Evolutionary conservation across 495 filamentous ascomycete species (phyloP).

Genomic region (Geoglossum glabrum): DNA sequence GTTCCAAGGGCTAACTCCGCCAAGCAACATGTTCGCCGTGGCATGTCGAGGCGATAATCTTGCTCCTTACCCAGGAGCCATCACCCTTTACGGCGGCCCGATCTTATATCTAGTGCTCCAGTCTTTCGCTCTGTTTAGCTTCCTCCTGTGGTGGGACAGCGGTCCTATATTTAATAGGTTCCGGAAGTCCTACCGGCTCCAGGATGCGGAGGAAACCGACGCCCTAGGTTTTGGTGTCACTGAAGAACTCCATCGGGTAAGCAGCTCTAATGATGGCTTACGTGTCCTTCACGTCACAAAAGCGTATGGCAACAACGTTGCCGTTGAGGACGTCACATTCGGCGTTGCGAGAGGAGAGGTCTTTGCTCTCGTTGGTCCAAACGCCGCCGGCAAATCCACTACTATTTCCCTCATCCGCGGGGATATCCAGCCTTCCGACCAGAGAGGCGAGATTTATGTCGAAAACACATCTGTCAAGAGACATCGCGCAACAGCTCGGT

Average conservation of each 20-base stretch:
- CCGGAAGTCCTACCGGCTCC: constrained; percentile 15
- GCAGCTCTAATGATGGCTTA: constrained; percentile 36
- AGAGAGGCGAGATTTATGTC: constrained; percentile 48
- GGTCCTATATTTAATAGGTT: constrained; percentile 33
- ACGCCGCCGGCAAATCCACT: constrained; percentile 75
- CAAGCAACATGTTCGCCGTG: constrained; percentile 36
- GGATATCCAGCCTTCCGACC: constrained; percentile 45
- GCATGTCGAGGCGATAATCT: constrained; percentile 41
- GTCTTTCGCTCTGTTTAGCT: constrained; percentile 37
- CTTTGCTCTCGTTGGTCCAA: constrained; percentile 72
- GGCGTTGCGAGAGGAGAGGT: constrained; percentile 57
- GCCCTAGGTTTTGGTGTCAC: constrained; percentile 26
- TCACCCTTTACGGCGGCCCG: constrained; percentile 56
- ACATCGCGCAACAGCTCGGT: constrained; percentile 42
- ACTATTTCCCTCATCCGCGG: constrained; percentile 70
- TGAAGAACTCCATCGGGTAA: constrained; percentile 27
- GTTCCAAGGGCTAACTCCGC: background rate
- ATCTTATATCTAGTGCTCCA: constrained; percentile 60
- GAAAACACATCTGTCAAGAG: constrained; percentile 47
- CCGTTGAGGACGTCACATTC: constrained; percentile 68
- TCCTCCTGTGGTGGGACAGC: constrained; percentile 54
- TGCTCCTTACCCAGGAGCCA: constrained; percentile 45
- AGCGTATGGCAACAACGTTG: constrained; percentile 42
- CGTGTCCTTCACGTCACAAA: constrained; percentile 60
- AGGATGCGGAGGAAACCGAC: constrained; percentile 26